A percentile compares a stretch with the other conserved stretches of the same genome.
phyloP scores from a whole-genome alignment of 106 monocot genomes.

The Dendrobium huoshanense region DNA sequence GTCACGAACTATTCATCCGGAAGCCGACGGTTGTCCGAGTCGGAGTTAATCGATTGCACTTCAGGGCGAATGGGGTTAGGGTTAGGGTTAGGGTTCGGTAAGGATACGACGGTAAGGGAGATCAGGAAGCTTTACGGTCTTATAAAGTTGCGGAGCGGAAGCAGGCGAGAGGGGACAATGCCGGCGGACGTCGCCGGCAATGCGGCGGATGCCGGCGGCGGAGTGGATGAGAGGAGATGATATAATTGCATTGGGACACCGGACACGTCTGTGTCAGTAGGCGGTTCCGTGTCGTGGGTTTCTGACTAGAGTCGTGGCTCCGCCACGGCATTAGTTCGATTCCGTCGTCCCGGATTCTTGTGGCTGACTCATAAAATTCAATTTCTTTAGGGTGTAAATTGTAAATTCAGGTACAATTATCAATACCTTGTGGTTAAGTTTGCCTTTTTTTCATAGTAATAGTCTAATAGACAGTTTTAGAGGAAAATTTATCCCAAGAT shows the following conservation, averaged over 20 bases:
- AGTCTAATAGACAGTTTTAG: too few relatives aligned
- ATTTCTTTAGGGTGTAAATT: slow-evolving; percentile 2
- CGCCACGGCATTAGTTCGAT: slow-evolving; percentile 1
- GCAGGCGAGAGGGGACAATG: slow-evolving; percentile 17
- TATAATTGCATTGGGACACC: not conserved
- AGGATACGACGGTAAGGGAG: slow-evolving; percentile 41
- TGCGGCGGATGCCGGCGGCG: not conserved
- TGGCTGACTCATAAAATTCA: not conserved
- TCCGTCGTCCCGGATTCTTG: not conserved
- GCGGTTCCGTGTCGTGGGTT: slow-evolving; percentile 3
- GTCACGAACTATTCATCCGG: not conserved
- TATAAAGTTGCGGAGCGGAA: slow-evolving; percentile 36
- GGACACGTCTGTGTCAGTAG: not conserved
- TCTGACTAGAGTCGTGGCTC: not conserved
- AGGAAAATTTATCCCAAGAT: too few relatives aligned
- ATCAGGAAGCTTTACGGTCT: slow-evolving; percentile 59
- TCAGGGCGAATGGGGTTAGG: not conserved
- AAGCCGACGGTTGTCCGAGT: not conserved
- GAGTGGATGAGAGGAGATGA: not conserved
- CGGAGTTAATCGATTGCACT: not conserved
- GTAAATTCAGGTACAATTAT: not conserved
- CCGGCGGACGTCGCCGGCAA: slow-evolving; percentile 11
- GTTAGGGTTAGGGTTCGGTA: not conserved
- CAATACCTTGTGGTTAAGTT: too few relatives aligned
- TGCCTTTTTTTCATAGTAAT: too few relatives aligned